Conservation (phyloP, 1,139 yeast species). For the Suhomyces bokatorum region DNA sequence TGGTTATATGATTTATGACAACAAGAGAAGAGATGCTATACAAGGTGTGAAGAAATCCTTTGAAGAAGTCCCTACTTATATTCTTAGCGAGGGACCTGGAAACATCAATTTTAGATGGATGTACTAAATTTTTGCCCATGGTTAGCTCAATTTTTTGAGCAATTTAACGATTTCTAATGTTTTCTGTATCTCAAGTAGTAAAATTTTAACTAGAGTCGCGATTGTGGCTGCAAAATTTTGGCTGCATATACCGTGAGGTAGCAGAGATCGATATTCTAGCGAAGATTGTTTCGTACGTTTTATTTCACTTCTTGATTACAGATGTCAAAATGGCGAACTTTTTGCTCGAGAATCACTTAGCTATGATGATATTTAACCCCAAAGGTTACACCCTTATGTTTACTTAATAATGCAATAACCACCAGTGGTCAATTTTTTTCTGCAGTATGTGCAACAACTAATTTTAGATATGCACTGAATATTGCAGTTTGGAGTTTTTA, state of each 20-base stretch:
- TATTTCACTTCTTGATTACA: too few relatives aligned
- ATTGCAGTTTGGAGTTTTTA: too few relatives aligned
- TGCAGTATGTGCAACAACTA: background rate
- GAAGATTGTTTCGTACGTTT: too few relatives aligned
- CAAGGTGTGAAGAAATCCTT: constrained; percentile 46
- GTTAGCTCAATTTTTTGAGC: background rate
- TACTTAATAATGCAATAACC: constrained; percentile 6
- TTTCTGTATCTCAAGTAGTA: background rate
- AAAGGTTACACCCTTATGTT: background rate
- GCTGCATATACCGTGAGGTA: background rate
- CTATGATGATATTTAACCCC: background rate
- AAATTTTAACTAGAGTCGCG: background rate
- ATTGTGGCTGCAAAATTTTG: background rate
- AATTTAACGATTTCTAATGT: background rate
- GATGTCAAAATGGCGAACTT: too few relatives aligned
- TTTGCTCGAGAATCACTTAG: background rate
- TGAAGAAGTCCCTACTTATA: constrained; percentile 46
- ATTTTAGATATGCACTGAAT: too few relatives aligned
- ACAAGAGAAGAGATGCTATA: constrained; percentile 37
- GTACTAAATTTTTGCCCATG: constrained; percentile 26
- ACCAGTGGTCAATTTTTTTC: constrained; percentile 5
- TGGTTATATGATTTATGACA: constrained; percentile 38
- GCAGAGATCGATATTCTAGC: too few relatives aligned
- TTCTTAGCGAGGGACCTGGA: constrained; percentile 44
- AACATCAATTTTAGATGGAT: constrained; percentile 53